Evolutionary conservation across 148 eudicot species (phyloP).

Genomic region (Rhododendron ferrugineum): DNA sequence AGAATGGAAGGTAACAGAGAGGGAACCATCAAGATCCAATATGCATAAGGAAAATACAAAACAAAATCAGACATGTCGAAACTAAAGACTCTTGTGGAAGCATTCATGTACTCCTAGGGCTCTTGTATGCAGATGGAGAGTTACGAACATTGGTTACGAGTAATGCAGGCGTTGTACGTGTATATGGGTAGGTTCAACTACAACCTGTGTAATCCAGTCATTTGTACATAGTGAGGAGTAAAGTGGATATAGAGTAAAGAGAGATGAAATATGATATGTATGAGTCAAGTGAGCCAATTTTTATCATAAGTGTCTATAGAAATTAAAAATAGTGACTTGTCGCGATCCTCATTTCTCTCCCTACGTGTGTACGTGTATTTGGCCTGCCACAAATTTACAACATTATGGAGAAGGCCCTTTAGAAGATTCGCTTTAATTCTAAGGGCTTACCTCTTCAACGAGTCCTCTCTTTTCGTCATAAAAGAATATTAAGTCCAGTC

Average conservation of each 20-base stretch:
- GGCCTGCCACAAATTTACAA: neutral
- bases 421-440: neutral
- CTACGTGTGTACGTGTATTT: neutral
- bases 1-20: neutral
- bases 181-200: neutral
- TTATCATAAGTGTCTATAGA: neutral
- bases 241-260: neutral
- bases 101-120: neutral
- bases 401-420: neutral
- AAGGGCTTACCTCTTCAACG: neutral
- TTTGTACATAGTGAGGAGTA: neutral
- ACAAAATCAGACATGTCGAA: neutral
- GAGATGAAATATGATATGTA: neutral
- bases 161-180: neutral
- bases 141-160: neutral
- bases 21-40: neutral
- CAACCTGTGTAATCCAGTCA: neutral
- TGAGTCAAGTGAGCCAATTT: neutral
- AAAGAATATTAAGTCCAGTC: neutral
- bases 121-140: neutral
- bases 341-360: neutral
- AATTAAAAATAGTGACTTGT: neutral
- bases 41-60: neutral
- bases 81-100: neutral
- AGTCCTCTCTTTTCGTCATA: neutral